These are phyloP conservation scores for Sclerotinia sclerotiorum DNA, from an alignment of 2,329 filamentous ascomycete species.

Conservation along the genomic window DNA sequence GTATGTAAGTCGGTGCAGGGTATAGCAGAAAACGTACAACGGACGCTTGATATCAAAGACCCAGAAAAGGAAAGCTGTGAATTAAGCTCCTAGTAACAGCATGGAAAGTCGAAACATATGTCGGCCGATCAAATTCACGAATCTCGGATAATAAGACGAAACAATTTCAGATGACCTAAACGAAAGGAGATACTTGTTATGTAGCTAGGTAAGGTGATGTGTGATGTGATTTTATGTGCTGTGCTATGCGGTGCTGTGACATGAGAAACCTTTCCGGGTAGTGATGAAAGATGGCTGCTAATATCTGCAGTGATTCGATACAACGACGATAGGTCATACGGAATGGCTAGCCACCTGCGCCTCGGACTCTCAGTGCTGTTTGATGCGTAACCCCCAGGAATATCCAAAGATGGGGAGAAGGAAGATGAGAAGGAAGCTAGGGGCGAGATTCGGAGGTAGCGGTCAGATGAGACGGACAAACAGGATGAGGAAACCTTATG, in stretches of 20 bases:
- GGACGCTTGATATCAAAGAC: constrained; percentile 2
- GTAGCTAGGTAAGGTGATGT: constrained; percentile 11
- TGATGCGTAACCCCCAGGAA: background rate
- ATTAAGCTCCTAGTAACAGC: background rate
- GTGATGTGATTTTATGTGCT: background rate
- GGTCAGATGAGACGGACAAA: constrained; percentile 4
- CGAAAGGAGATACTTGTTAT: constrained; percentile 1
- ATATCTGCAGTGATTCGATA: constrained; percentile 10
- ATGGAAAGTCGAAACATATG: constrained; percentile 7
- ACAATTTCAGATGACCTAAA: constrained; percentile 1
- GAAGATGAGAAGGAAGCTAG: background rate
- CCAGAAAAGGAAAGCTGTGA: background rate
- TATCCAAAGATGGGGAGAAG: background rate
- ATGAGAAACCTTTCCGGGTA: background rate
- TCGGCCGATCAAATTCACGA: constrained; percentile 10
- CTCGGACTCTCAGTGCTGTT: background rate
- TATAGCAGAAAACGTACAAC: background rate
- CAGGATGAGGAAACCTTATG: background rate
- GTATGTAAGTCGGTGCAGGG: background rate
- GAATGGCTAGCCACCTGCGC: background rate
- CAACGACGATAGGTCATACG: constrained; percentile 1
- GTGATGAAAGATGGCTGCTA: constrained; percentile 4
- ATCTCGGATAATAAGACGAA: constrained; percentile 8
- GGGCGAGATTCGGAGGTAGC: background rate
- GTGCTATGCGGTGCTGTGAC: background rate